Base-by-base conservation (phyloP, 2,329 filamentous ascomycete genomes). In the Neofusicoccum sp. region DNA sequence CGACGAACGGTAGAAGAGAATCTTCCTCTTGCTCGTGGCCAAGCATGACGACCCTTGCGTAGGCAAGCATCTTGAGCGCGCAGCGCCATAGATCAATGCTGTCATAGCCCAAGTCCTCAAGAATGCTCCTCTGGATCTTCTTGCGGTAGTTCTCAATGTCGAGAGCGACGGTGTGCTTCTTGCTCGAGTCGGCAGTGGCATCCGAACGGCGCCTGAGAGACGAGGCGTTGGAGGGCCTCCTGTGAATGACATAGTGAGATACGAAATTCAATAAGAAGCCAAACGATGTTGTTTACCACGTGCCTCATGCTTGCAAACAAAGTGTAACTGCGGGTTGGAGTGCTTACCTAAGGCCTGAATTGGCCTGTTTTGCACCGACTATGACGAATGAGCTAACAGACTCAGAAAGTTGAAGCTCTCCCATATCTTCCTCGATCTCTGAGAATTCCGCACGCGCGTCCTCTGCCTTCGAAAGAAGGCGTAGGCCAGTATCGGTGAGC, bases 11-110 rank as follows among this genome's bases (percentile, higher is more conserved):
- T 28, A 49, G 11, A 28, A 29, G 61, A 33, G 62, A 64, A 16
- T 54, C 16, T 8, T 62, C 45, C 22, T 29, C 44, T 45, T 44
- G 58, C n/a, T 45, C 56, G 37, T 64, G 34, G 6, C 37, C 65
- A 5, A 67, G 66, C 31, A 61, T 63, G 7, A 77, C 61, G n/a
- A 71, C 67, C 28, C 76, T 71, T 7, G 75, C 70, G 3, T 67
- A 64, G 11, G 66, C 65, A 12, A 78, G 68, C 41, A 76, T 66
- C 49, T 66, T 67, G 4, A 80, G 64, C 5, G 74, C 73, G 36
- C 73, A 69, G 12, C 66, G 67, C 78, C 78, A 80, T 4, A 80
- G 68, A 43, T 78, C 72, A 12, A 76, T 73, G 37, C 69, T 71
- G 16, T 65, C 60, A 14, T 68, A 67, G 28, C 74, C 73, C 36